A percentile compares a stretch with the other conserved stretches of the same genome.
Evolutionary conservation across 441 rosid species (phyloP).

Genomic region (Gossypium davidsonii): DNA sequence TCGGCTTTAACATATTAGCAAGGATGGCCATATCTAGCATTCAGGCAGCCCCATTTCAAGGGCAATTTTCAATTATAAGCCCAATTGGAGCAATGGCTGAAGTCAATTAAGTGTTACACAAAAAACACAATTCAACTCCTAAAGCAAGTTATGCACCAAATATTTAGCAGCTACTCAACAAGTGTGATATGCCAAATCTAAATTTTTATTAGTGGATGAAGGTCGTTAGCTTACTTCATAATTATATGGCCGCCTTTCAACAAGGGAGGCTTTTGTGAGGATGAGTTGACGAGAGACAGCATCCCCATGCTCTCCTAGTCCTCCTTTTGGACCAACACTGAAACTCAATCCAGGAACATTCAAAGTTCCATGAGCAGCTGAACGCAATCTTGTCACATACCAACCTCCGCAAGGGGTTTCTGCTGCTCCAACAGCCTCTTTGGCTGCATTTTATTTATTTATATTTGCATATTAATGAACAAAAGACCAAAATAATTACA

Average conservation of each 20-base stretch:
- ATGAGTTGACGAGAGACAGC: constrained; percentile 80
- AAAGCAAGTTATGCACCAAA: constrained; percentile 6
- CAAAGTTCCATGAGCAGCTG: constrained; percentile 94
- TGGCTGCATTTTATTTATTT: constrained; percentile 45
- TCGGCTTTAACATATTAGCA: neutral
- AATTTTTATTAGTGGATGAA: constrained; percentile 19
- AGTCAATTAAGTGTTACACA: neutral
- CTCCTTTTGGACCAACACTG: constrained; percentile 91
- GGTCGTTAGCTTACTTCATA: constrained; percentile 86
- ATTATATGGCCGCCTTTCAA: constrained; percentile 93
- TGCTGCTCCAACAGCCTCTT: constrained; percentile 90
- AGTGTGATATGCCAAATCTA: neutral
- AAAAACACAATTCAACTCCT: neutral
- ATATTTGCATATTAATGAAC: constrained; percentile 5
- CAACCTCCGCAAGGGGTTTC: constrained; percentile 93
- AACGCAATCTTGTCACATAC: constrained; percentile 86
- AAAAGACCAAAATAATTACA: constrained; percentile 3
- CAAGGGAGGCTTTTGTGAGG: constrained; percentile 84
- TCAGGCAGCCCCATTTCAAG: neutral
- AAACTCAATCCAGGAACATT: constrained; percentile 73
- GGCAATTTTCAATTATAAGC: neutral
- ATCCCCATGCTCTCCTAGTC: constrained; percentile 97
- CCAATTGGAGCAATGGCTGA: neutral
- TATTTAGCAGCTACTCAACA: neutral
- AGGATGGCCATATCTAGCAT: neutral